Evolutionary conservation across 495 filamentous ascomycete genomes (phyloP), one percentile per base, ranked within the genome.

Genomic region (Annulohypoxylon nitens): DNA sequence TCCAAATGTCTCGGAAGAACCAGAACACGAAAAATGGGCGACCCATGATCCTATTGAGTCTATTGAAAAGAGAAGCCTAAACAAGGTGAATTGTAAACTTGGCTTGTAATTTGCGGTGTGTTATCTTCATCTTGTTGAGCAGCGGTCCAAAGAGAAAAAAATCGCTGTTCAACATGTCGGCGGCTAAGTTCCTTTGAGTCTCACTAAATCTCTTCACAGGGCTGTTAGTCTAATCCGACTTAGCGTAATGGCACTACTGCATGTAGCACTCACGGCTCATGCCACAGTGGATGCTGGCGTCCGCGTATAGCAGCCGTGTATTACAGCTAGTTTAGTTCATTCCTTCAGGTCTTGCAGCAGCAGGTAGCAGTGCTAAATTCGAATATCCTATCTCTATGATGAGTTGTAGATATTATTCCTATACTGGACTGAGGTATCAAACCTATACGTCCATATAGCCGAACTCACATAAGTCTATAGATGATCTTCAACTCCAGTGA

Each of bases 281-380:
- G 50, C 60, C 67, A 61, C 26, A 51, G 67, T 64, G 67, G 60
- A 58, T 5, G 41, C 43, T 60, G 9, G 14, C 64, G 18, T n/a
- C 55, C 34, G 54, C 18, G 10, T 51, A 20, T 45, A 4, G 14
- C 64, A 25, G 9, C 57, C 25, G 55, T 9, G 11, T 53, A 23
- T 36, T 36, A 34, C 16, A 39, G n/a, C 18, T 58, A 58, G 20
- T 16, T 12, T 12, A 25, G 30, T 25, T 12, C 16, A 5, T 45
- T 25, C 11, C 25, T 33, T 57, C 53, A 10, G 8, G 7, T 55
- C 25, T 34, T 53, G 23, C n/a, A 30, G 11, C 14, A 5, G 7
- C 3, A 47, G n/a, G 4, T 47, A 47, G 43, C 39, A 43, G 14
- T 37, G 33, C 16, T 60, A 37, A 60, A 30, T 26, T 43, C 34